Evolutionary conservation across 192 early-diverging fungal genomes (phyloP).

Genomic region (Linnemannia zychae): DNA sequence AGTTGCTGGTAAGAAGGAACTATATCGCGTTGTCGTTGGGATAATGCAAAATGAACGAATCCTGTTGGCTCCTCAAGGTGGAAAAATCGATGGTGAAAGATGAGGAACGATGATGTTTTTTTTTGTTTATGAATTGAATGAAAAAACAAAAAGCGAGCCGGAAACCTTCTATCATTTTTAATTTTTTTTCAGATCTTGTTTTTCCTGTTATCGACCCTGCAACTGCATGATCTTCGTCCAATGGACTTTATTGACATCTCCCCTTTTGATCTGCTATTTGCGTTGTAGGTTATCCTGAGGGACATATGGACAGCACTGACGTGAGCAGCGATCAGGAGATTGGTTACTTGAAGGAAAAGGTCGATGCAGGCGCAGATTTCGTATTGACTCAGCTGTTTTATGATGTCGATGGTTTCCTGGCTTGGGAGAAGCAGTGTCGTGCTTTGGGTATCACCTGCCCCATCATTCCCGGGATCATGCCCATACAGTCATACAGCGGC

Average conservation of each 20-base stretch:
- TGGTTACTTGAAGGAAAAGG: slow-evolving; percentile 76
- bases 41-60: neutral
- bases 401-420: slow-evolving; percentile 78
- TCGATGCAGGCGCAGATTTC: slow-evolving; percentile 87
- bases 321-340: slow-evolving; percentile 69
- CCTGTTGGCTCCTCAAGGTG: neutral
- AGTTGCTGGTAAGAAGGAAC: slow-evolving; percentile 70
- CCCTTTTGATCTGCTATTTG: neutral
- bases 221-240: neutral
- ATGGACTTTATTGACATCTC: neutral
- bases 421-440: slow-evolving; percentile 78
- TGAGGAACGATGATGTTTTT: neutral
- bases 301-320: slow-evolving; percentile 77
- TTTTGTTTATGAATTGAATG: neutral
- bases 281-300: slow-evolving; percentile 80
- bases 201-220: neutral
- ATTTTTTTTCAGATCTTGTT: neutral
- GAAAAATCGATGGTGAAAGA: slow-evolving; percentile 6
- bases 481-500: slow-evolving; percentile 84
- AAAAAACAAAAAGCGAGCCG: neutral
- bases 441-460: slow-evolving; percentile 62
- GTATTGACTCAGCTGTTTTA: slow-evolving; percentile 91
- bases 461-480: slow-evolving; percentile 92
- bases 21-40: neutral
- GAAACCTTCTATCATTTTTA: no score